Percentiles rank a stretch among this genome's conserved stretches.
Conservation (phyloP, 2,329 filamentous ascomycete species). For the Penicillium sp. region DNA sequence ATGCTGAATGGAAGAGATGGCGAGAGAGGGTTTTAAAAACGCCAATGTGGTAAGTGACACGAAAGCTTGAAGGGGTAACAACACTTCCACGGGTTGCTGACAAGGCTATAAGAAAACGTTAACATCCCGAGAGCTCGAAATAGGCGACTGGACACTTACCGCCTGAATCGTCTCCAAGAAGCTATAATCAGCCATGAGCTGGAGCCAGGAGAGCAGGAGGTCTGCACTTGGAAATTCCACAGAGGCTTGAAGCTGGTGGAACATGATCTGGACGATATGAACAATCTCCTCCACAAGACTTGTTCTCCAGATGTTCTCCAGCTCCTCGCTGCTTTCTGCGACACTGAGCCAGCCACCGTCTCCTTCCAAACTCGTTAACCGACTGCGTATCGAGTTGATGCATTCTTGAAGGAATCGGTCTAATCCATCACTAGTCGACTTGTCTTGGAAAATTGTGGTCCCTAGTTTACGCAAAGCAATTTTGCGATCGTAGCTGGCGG, state of each 20-base stretch:
- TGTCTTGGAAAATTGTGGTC: constrained; percentile 29
- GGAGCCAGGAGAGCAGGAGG: constrained; percentile 68
- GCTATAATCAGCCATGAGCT: constrained; percentile 63
- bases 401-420: constrained; percentile 31
- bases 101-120: constrained; percentile 33
- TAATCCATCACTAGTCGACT: constrained; percentile 25
- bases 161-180: constrained; percentile 67
- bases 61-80: constrained; percentile 64
- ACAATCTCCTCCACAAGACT: constrained; percentile 67
- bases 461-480: constrained; percentile 29
- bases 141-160: constrained; percentile 43
- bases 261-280: constrained; percentile 70
- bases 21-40: constrained; percentile 66
- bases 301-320: constrained; percentile 61
- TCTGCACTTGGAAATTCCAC: constrained; percentile 56
- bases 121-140: constrained; percentile 6
- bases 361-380: constrained; percentile 33
- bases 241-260: constrained; percentile 64
- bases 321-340: constrained; percentile 52
- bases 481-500: constrained; percentile 11
- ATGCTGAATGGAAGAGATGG: constrained; percentile 52
- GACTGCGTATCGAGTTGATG: constrained; percentile 35
- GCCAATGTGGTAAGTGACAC: constrained; percentile 68
- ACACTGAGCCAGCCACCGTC: constrained; percentile 47
- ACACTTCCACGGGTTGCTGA: constrained; percentile 37